Conservation (phyloP, 108 stramenopile genomes). For the Skeletonema grethae region DNA sequence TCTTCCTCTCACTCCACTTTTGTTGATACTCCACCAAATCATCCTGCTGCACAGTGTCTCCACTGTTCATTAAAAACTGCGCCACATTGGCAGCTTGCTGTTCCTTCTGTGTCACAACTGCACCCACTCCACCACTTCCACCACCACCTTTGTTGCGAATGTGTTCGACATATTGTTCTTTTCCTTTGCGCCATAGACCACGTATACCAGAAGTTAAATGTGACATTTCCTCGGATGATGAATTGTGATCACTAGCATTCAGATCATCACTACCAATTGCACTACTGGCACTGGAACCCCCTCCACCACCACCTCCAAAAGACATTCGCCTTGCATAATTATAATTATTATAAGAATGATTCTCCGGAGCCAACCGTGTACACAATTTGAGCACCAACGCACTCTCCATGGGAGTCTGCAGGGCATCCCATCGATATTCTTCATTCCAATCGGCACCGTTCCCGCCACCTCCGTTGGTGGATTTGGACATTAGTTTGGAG, state of each 20-base stretch:
- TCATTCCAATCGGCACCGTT: slow-evolving; percentile 75
- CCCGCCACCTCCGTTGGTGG: slow-evolving; percentile 29
- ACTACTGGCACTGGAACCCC: too few relatives aligned
- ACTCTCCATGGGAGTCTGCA: slow-evolving; percentile 47
- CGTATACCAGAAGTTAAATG: too few relatives aligned
- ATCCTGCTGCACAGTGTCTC: not conserved
- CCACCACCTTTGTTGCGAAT: too few relatives aligned
- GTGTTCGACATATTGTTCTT: slow-evolving; percentile 37
- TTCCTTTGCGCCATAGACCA: slow-evolving; percentile 48
- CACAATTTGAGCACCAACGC: slow-evolving; percentile 58
- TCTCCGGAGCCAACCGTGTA: slow-evolving; percentile 28
- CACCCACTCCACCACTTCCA: too few relatives aligned
- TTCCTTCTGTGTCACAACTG: slow-evolving; percentile 16
- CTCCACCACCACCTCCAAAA: too few relatives aligned
- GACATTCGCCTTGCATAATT: too few relatives aligned
- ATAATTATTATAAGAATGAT: too few relatives aligned
- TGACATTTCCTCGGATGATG: too few relatives aligned
- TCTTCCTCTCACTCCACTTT: slow-evolving; percentile 18
- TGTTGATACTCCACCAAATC: slow-evolving; percentile 28
- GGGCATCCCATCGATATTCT: slow-evolving; percentile 78
- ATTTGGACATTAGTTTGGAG: slow-evolving; percentile 18
- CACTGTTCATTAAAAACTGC: slow-evolving; percentile 42
- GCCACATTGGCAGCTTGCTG: slow-evolving; percentile 49
- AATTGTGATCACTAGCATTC: too few relatives aligned
- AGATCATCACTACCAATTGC: too few relatives aligned